These are phyloP conservation scores for Fraxinus paxiana DNA, from an alignment of 305 asterid genomes.

Conservation along the genomic window DNA sequence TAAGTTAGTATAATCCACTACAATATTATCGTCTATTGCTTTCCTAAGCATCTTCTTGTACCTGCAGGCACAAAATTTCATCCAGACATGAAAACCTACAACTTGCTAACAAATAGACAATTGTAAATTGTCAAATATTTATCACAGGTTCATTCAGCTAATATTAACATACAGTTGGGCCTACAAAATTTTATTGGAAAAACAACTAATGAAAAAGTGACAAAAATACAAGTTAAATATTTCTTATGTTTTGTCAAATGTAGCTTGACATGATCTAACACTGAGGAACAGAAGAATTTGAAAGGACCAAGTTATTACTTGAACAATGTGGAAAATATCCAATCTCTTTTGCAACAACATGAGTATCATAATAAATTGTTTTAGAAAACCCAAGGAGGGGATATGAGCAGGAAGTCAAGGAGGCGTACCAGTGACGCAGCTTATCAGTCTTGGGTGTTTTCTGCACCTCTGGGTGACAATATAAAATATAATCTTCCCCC, in stretches of 20 bases:
- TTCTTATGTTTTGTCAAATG: not conserved
- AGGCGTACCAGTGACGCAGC: slow-evolving; percentile 55
- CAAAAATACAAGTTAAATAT: not conserved
- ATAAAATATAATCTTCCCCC: slow-evolving; percentile 73
- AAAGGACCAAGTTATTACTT: not conserved
- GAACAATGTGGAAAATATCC: not conserved
- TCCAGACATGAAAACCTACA: not conserved
- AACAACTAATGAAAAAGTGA: not conserved
- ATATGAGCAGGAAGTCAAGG: not conserved
- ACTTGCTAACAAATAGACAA: not conserved
- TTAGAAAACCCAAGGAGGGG: not conserved
- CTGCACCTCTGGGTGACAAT: slow-evolving; percentile 75
- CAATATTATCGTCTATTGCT: slow-evolving; percentile 56
- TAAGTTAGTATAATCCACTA: slow-evolving; percentile 48
- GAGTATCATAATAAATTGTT: slow-evolving; percentile 2
- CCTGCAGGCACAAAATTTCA: slow-evolving; percentile 37
- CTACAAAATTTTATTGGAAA: slow-evolving; percentile 7
- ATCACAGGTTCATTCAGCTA: not conserved
- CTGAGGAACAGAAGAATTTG: not conserved
- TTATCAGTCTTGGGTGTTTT: slow-evolving; percentile 56
- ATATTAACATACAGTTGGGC: not conserved
- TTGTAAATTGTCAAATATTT: not conserved
- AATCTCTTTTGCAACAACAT: not conserved
- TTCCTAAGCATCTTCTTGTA: slow-evolving; percentile 60
- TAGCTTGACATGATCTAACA: not conserved